These are phyloP conservation scores for Rhynchospora tenuis DNA, from an alignment of 176 grass and related monocot genomes.

Conservation along the genomic window DNA sequence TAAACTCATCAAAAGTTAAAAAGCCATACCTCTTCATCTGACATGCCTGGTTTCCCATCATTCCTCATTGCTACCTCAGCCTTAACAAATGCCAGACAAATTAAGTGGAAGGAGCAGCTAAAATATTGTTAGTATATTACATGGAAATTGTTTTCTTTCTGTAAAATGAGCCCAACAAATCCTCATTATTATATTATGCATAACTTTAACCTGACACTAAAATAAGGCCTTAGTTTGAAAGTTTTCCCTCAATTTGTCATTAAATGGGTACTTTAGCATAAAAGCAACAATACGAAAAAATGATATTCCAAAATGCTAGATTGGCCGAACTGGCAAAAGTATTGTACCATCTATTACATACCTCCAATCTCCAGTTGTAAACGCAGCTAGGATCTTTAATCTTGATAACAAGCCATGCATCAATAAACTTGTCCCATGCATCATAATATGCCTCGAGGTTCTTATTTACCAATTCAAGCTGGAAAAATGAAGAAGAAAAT, in stretches of 20 bases:
- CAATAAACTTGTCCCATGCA: constrained; percentile 91
- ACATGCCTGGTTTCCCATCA: constrained; percentile 96
- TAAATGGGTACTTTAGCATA: neutral
- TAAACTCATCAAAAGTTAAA: neutral
- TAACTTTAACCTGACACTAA: neutral
- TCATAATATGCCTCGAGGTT: constrained; percentile 83
- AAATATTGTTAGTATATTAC: neutral
- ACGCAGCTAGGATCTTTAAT: constrained; percentile 87
- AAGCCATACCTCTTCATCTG: constrained; percentile 65
- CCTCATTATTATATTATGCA: neutral
- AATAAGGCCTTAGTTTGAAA: neutral
- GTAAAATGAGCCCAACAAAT: neutral
- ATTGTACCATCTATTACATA: constrained; percentile 25
- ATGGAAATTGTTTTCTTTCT: neutral
- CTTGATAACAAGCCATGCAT: constrained; percentile 97
- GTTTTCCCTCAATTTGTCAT: neutral
- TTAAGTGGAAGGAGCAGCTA: constrained; percentile 9
- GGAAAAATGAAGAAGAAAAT: constrained; percentile 22
- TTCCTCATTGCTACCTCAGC: constrained; percentile 93
- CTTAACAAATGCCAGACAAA: constrained; percentile 40
- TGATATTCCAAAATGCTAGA: neutral
- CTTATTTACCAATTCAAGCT: constrained; percentile 90
- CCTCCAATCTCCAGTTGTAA: constrained; percentile 88
- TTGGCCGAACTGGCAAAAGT: neutral
- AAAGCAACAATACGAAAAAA: neutral